Base-by-base conservation (phyloP, 495 filamentous ascomycete species). In the Durotheca rogersii region DNA sequence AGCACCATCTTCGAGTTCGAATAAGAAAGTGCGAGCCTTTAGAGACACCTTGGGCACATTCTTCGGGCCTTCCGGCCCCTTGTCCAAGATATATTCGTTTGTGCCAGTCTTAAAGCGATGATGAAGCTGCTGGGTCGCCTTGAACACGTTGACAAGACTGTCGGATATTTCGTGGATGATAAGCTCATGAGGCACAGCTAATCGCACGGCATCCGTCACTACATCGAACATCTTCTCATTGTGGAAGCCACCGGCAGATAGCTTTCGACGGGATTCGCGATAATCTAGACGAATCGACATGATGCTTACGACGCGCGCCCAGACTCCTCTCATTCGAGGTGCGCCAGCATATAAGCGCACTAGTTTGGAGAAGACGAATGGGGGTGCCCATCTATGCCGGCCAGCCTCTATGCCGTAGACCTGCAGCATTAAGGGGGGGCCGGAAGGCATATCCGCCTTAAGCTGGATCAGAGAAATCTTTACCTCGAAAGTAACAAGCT, bases 101-200 rank as follows among this genome's bases (percentile, higher is more conserved):
- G 81, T 85, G 2, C 84, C 85, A 1, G 86, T 94, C 57, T 81
- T 83, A 71, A 97, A 95, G 6, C 90, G 82, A 67, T 96, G 87
- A 59, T 93, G 88, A 11, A 99, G 81, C 56, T 96, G 92, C 59
- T 93, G 79, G 37, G 83, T 79, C 11, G 93, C 86, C 60, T 99
- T 99, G 39, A 85, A 72, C 1, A 86, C 84, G 62, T 96, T 97
- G 53, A 87, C 80, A 37, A 93, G 70, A 60, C 97, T 99, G 66
- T 99, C 93, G 9, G 93, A 85, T 45, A 99, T 83, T 53, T 87
- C 85, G 67, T 96, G 86, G 55, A 96, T 77, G 2, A 96, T 82
- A 66, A 97, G 79, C 56, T 95, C 89, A 71, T 97, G 90, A n/a
- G 93, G 93, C 33, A 97, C 88, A 1, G 85, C 89, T 32, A 96